phyloP scores from a whole-genome alignment of 352 stramenopile species.

The Phytophthora agathidicida region DNA sequence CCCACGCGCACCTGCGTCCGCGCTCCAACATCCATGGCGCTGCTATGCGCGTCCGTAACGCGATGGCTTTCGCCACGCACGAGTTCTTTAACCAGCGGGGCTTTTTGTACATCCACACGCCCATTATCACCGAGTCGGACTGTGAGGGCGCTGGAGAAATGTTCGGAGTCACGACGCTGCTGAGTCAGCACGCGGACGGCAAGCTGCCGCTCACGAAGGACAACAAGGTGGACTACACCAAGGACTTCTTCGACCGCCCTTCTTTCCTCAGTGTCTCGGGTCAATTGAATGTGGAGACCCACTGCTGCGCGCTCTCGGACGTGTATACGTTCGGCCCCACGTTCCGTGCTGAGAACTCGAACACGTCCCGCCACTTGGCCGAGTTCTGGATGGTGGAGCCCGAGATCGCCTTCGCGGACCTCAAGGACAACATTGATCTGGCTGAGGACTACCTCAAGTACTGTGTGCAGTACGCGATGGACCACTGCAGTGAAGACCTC shows the following conservation, averaged over 20 bases:
- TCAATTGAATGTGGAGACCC: conserved; percentile 97
- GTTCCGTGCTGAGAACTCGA: conserved; percentile 99
- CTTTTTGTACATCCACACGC: conserved; percentile 96
- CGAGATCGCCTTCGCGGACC: conserved; percentile 89
- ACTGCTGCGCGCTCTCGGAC: conserved; percentile 88
- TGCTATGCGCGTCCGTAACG: conserved; percentile 93
- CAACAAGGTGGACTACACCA: conserved; percentile 88
- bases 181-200: conserved; percentile 82
- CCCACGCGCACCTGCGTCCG: conserved; percentile 93
- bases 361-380: conserved; percentile 97
- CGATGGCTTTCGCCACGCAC: conserved; percentile 93
- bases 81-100: conserved; percentile 93
- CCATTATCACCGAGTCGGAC: conserved; percentile 96
- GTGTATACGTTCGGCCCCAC: conserved; percentile 99
- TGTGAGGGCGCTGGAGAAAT: conserved; percentile 98
- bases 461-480: conserved; percentile 92
- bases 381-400: conserved; percentile 99
- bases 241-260: conserved; percentile 92
- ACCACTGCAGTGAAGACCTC: conserved; percentile 93
- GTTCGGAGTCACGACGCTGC: conserved; percentile 94
- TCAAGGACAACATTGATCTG: conserved; percentile 95
- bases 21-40: conserved; percentile 92
- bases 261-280: conserved; percentile 95
- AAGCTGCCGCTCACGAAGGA: conserved; percentile 64
- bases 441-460: conserved; percentile 97